These are phyloP conservation scores for Neopestalotiopsis sp. DNA, from an alignment of 2,329 filamentous ascomycete species.

Conservation along the genomic window DNA sequence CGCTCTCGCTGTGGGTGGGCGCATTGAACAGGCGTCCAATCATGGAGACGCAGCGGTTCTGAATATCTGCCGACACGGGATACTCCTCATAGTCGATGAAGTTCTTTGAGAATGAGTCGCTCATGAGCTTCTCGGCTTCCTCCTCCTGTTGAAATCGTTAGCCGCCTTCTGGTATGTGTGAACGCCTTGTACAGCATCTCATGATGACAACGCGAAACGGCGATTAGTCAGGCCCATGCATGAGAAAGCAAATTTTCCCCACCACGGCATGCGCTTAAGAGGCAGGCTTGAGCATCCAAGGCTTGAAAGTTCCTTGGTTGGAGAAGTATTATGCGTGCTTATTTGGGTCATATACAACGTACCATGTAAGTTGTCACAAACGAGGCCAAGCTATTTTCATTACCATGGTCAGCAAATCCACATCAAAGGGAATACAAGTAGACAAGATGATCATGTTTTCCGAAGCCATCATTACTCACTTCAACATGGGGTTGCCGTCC, in stretches of 20 bases:
- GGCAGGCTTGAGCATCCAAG: too few species aligned
- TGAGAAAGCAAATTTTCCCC: neutral
- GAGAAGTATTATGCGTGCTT: neutral
- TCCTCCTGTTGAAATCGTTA: constrained; percentile 62
- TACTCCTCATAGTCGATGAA: constrained; percentile 93
- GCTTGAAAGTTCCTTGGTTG: too few species aligned
- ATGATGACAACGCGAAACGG: neutral
- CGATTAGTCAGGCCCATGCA: neutral
- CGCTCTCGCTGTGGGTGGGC: constrained; percentile 58
- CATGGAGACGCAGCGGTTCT: constrained; percentile 92
- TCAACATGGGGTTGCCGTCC: constrained; percentile 89
- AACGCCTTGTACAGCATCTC: neutral
- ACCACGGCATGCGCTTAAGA: too few species aligned
- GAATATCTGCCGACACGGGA: constrained; percentile 80
- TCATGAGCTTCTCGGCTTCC: constrained; percentile 95
- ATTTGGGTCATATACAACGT: constrained; percentile 40
- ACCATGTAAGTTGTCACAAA: constrained; percentile 97
- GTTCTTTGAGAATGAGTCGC: constrained; percentile 90
- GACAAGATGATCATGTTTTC: constrained; percentile 7
- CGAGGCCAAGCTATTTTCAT: constrained; percentile 71
- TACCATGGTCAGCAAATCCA: constrained; percentile 19
- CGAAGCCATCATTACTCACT: constrained; percentile 51
- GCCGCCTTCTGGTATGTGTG: constrained; percentile 45
- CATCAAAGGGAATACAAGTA: neutral
- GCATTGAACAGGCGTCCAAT: constrained; percentile 90